A percentile compares a stretch with the other conserved stretches of the same genome.
phyloP scores from a whole-genome alignment of 2,329 filamentous ascomycete genomes.

The Alternaria sp. region DNA sequence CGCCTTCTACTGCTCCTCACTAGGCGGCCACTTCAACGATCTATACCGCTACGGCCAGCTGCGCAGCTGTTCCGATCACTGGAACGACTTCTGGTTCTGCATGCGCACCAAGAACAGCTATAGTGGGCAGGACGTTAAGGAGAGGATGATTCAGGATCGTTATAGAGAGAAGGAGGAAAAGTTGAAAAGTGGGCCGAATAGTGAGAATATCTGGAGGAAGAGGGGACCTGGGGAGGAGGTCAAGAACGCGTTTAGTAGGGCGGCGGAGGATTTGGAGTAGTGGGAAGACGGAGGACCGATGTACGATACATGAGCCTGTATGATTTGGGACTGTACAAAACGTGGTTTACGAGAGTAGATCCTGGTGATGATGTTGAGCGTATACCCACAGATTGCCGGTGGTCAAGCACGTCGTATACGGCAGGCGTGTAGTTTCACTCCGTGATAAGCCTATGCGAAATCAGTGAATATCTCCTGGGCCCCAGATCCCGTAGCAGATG shows the following conservation, averaged over 20 bases:
- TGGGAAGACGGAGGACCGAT: not conserved
- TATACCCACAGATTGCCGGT: not conserved
- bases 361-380: not conserved
- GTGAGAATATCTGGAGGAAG: constrained; percentile 88
- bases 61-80: constrained; percentile 79
- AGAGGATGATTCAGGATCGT: constrained; percentile 66
- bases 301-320: not conserved
- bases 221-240: constrained; percentile 57
- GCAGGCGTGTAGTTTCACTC: not conserved
- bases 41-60: constrained; percentile 86
- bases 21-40: constrained; percentile 89
- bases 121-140: constrained; percentile 62
- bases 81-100: constrained; percentile 97
- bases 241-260: constrained; percentile 31
- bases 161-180: constrained; percentile 71
- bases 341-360: not conserved
- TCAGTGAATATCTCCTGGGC: not conserved
- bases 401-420: rapidly evolving
- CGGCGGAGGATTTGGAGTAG: constrained; percentile 10
- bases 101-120: constrained; percentile 77
- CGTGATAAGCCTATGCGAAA: rapidly evolving
- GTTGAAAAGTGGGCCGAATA: constrained; percentile 73
- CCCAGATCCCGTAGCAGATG: not conserved
- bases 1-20: constrained; percentile 90
- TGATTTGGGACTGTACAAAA: not conserved